Evolutionary conservation across 2,329 filamentous ascomycete species (phyloP).

Genomic region (Aspergillus clavatus): DNA sequence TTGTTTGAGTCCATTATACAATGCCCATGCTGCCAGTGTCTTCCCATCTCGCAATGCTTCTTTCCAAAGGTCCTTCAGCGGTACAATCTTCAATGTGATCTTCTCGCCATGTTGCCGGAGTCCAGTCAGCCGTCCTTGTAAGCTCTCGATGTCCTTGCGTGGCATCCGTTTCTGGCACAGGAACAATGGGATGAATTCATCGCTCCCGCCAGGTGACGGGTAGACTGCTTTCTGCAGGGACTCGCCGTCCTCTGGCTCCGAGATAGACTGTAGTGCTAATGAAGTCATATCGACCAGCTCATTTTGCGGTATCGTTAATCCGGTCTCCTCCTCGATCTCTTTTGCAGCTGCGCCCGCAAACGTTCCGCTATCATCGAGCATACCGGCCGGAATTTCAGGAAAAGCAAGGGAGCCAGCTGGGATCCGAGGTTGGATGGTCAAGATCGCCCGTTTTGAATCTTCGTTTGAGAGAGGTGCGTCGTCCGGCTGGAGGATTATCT

Average conservation of each 20-base stretch:
- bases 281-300: conserved; percentile 54
- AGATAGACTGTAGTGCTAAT: conserved; percentile 37
- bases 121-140: conserved; percentile 52
- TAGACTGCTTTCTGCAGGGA: conserved; percentile 49
- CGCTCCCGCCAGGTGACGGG: conserved; percentile 52
- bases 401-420: conserved; percentile 53
- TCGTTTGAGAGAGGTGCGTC: conserved; percentile 41
- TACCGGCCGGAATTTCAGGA: conserved; percentile 55
- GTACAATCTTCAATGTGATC: conserved; percentile 54
- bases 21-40: conserved; percentile 50
- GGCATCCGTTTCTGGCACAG: conserved; percentile 51
- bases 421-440: conserved; percentile 55
- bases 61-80: conserved; percentile 49
- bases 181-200: conserved; percentile 57
- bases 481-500: conserved; percentile 53
- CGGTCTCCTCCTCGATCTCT: conserved; percentile 56
- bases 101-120: conserved; percentile 53
- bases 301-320: conserved; percentile 45
- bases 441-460: conserved; percentile 45
- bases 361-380: conserved; percentile 53
- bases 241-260: conserved; percentile 24
- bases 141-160: conserved; percentile 44
- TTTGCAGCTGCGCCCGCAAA: conserved; percentile 53
- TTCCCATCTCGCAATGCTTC: conserved; percentile 54
- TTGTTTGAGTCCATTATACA: conserved; percentile 50